Percentiles rank a stretch among this genome's conserved stretches.
Evolutionary conservation across 2,329 filamentous ascomycete genomes (phyloP).

Genomic region (Calonectria pseudoturangicola): DNA sequence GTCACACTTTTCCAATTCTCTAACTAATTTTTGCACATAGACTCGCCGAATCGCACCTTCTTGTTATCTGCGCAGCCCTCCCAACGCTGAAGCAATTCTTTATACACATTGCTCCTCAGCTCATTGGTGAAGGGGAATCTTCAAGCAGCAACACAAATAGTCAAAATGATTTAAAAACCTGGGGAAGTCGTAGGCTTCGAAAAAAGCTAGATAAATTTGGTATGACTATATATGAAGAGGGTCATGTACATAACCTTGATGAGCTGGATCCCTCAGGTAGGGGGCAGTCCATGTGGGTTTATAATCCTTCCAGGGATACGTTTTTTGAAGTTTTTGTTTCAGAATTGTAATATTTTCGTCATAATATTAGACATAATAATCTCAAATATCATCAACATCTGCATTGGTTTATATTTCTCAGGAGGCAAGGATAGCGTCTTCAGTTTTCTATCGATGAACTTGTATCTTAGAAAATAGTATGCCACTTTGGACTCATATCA

Average conservation of each 20-base stretch:
- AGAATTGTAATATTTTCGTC: not conserved
- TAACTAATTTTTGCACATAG: not conserved
- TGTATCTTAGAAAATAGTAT: no score
- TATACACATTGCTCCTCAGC: conserved; percentile 39
- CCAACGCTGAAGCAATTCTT: conserved; percentile 44
- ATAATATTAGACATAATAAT: not conserved
- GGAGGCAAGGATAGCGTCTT: no score
- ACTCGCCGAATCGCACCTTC: conserved; percentile 43
- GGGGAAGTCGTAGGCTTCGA: not conserved
- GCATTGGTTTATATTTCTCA: no score
- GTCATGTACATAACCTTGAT: not conserved
- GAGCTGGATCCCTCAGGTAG: not conserved
- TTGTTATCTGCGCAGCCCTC: conserved; percentile 40
- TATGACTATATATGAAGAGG: not conserved
- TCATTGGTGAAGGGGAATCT: conserved; percentile 8
- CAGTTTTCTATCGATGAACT: no score
- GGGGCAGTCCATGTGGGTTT: not conserved
- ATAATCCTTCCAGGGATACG: not conserved
- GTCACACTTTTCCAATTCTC: no score
- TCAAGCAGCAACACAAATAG: not conserved
- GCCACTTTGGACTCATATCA: no score
- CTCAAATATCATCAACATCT: not conserved
- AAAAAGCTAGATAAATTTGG: not conserved
- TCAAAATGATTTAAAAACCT: not conserved
- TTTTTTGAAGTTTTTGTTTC: not conserved